phyloP scores from a whole-genome alignment of 352 stramenopile genomes.

The Globisporangium ultimum region DNA sequence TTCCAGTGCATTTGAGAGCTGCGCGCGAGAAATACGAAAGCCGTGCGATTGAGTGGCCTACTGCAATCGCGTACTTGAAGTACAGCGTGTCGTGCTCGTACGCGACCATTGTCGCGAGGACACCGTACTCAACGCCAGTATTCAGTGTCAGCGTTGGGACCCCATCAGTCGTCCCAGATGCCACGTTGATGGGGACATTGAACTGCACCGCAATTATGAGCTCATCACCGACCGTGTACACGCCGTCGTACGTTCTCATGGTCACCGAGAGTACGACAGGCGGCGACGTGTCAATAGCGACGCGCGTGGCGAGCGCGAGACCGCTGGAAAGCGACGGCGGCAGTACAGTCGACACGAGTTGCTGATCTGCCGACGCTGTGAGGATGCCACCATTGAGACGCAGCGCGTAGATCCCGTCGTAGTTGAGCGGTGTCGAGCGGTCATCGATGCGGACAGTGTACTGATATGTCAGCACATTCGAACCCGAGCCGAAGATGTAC shows the following conservation, averaged over 20 bases:
- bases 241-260: slow-evolving; percentile 30
- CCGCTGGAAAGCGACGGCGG: slow-evolving; percentile 18
- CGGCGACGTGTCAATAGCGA: slow-evolving; percentile 38
- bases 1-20: slow-evolving; percentile 40
- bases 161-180: slow-evolving; percentile 1
- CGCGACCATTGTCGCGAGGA: slow-evolving; percentile 24
- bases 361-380: slow-evolving; percentile 11
- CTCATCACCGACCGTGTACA: slow-evolving; percentile 52
- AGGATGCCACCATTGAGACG: slow-evolving; percentile 41
- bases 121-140: slow-evolving; percentile 22
- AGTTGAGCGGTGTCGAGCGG: slow-evolving; percentile 22
- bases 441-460: slow-evolving; percentile 56
- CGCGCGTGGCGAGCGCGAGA: slow-evolving; percentile 11
- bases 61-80: slow-evolving; percentile 43
- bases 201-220: slow-evolving; percentile 41
- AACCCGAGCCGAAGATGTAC: slow-evolving; percentile 43
- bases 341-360: slow-evolving; percentile 37
- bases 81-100: slow-evolving; percentile 41
- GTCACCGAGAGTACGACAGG: slow-evolving; percentile 34
- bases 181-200: slow-evolving; percentile 30
- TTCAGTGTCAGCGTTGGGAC: slow-evolving; percentile 48
- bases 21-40: slow-evolving; percentile 38
- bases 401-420: slow-evolving; percentile 40
- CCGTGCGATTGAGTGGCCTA: slow-evolving; percentile 35
- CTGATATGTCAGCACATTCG: slow-evolving; percentile 35